Percentiles rank a stretch among this genome's conserved stretches.
Evolutionary conservation across 495 filamentous ascomycete genomes (phyloP).

Genomic region (Hypoxylon fuscum): DNA sequence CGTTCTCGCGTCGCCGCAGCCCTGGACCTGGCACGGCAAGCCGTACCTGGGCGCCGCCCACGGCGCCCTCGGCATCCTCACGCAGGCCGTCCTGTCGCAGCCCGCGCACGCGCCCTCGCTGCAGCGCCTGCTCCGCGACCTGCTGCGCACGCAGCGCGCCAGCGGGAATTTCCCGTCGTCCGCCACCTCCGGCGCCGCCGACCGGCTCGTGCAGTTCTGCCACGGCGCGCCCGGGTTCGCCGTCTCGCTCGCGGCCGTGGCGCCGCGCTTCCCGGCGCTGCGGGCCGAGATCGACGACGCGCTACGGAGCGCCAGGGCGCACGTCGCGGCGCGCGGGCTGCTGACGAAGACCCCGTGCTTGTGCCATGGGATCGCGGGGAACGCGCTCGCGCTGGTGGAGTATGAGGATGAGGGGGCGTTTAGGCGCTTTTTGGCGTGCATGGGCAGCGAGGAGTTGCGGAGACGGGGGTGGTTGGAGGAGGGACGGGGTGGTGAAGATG

Average conservation of each 20-base stretch:
- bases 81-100: slow-evolving; percentile 65
- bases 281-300: slow-evolving; percentile 57
- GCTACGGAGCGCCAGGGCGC: slow-evolving; percentile 53
- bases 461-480: slow-evolving; percentile 1
- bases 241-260: slow-evolving; percentile 59
- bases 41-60: slow-evolving; percentile 69
- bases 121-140: slow-evolving; percentile 50
- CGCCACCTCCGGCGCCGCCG: slow-evolving; percentile 12
- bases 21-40: slow-evolving; percentile 67
- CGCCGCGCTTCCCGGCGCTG: slow-evolving; percentile 59
- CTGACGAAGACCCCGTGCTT: slow-evolving; percentile 70
- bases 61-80: slow-evolving; percentile 69
- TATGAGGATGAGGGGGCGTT: slow-evolving; percentile 12
- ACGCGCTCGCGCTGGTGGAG: slow-evolving; percentile 54
- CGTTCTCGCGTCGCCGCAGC: slow-evolving; percentile 43
- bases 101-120: slow-evolving; percentile 47
- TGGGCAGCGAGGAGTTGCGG: slow-evolving; percentile 26
- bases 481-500: slow-evolving; percentile 6
- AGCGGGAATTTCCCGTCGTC: slow-evolving; percentile 59
- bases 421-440: slow-evolving; percentile 33
- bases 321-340: slow-evolving; percentile 61
- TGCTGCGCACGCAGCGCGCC: slow-evolving; percentile 54
- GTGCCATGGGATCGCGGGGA: slow-evolving; percentile 72
- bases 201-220: slow-evolving; percentile 68
- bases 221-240: slow-evolving; percentile 73